A percentile compares a stretch with the other conserved stretches of the same genome.
These are phyloP conservation scores for barley (Hordeum vulgare) DNA, from an alignment of 176 grass and related monocot genomes.

Conservation along the genomic window MorexV3_pseudomolecules_assembly NC_058522.1:555666617-555667116, in stretches of 20 bases:
- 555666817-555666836: conserved; percentile 48
- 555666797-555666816: conserved; percentile 30
- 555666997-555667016: conserved; percentile 71
- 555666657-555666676: conserved; percentile 26
- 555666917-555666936: not conserved
- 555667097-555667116: conserved; percentile 39
- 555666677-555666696: conserved; percentile 56
- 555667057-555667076: not conserved
- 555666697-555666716: not conserved
- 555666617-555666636: conserved; percentile 5
- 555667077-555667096: not conserved
- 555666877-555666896: not conserved
- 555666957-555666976: conserved; percentile 57
- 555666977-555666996: conserved; percentile 58
- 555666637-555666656: not conserved
- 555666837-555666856: conserved; percentile 53
- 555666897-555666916: not conserved
- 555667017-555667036: conserved; percentile 44
- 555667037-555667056: not conserved
- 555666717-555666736: conserved; percentile 48
- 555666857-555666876: not conserved
- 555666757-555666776: conserved; percentile 32
- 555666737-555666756: conserved; percentile 2
- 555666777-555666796: not conserved
- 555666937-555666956: conserved; percentile 2